Conservation (phyloP, 257 asterid genomes). For the Ilex aquifolium region DNA sequence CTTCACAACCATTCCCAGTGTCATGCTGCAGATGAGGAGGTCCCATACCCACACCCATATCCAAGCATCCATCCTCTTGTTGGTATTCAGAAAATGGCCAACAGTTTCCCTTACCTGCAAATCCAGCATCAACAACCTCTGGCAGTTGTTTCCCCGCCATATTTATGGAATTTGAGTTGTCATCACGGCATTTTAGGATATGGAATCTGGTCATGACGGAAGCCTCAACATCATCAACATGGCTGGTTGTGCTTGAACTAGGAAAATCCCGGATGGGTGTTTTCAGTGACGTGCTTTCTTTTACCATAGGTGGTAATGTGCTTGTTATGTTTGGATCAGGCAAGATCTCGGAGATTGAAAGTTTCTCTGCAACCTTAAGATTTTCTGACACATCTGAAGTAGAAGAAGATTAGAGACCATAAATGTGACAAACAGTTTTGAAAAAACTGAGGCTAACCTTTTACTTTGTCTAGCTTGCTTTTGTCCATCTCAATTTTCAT, state of each 20-base stretch:
- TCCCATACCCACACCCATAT: constrained; percentile 13
- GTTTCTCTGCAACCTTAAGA: constrained; percentile 9
- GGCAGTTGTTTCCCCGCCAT: constrained; percentile 22
- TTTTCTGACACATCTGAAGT: constrained; percentile 28
- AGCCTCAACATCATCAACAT: constrained; percentile 33
- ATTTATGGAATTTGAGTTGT: constrained; percentile 10
- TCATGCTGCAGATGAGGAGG: constrained; percentile 28
- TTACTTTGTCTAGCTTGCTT: constrained; percentile 29
- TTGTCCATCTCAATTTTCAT: constrained; percentile 65
- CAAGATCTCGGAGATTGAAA: constrained; percentile 15
- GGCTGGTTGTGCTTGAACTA: constrained; percentile 17
- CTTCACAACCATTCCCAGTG: constrained; percentile 7
- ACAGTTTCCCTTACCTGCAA: constrained; percentile 15
- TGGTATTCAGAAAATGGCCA: constrained; percentile 8
- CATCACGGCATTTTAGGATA: constrained; percentile 45
- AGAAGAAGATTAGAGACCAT: constrained; percentile 11
- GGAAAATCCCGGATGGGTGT: constrained; percentile 10
- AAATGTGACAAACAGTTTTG: neutral
- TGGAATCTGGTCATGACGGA: constrained; percentile 43
- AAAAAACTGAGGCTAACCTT: constrained; percentile 37
- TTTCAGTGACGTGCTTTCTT: constrained; percentile 6
- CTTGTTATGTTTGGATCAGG: constrained; percentile 15
- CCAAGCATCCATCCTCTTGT: constrained; percentile 17
- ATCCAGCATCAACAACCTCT: constrained; percentile 15
- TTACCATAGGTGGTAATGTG: constrained; percentile 11